Percentiles rank a stretch among this genome's conserved stretches.
Conservation (phyloP, 148 eudicot species). For the Silene latifolia region DNA sequence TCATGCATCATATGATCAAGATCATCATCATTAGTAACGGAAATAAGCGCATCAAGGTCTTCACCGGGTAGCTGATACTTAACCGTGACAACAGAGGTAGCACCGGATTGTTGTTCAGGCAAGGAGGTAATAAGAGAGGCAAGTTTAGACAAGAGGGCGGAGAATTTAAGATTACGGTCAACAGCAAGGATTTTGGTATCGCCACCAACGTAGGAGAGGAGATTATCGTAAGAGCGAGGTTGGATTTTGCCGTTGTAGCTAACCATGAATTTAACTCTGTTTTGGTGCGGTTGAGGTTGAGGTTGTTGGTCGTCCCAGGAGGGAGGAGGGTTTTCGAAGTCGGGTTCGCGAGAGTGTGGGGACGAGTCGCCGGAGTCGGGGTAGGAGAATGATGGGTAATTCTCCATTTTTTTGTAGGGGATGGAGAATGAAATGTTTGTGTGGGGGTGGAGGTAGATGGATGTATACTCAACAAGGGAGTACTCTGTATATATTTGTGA, state of each 20-base stretch:
- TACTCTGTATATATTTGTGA: too few species aligned
- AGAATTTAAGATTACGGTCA: conserved; percentile 53
- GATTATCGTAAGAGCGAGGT: conserved; percentile 74
- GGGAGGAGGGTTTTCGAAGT: conserved; percentile 59
- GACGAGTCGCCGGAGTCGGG: conserved; percentile 83
- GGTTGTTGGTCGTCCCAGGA: conserved; percentile 39
- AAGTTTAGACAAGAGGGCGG: conserved; percentile 35
- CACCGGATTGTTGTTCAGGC: neutral
- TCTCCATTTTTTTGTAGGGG: conserved; percentile 41
- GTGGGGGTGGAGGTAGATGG: too few species aligned
- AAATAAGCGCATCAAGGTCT: conserved; percentile 77
- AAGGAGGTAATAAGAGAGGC: conserved; percentile 24
- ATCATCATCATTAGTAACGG: conserved; percentile 88
- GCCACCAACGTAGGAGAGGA: conserved; percentile 68
- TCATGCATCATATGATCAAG: conserved; percentile 89
- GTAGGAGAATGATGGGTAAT: conserved; percentile 52
- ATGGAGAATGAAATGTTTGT: too few species aligned
- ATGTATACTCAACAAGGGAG: too few species aligned
- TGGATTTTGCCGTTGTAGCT: conserved; percentile 80
- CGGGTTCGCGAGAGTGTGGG: conserved; percentile 75
- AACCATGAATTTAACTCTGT: conserved; percentile 73
- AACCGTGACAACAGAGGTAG: conserved; percentile 26
- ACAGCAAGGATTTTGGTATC: conserved; percentile 75
- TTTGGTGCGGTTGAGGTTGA: conserved; percentile 7
- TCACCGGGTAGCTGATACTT: conserved; percentile 91